A percentile compares a stretch with the other conserved stretches of the same genome.
Evolutionary conservation across 2,329 filamentous ascomycete species (phyloP).

Genomic region (Neofusicoccum kwambonambiense): DNA sequence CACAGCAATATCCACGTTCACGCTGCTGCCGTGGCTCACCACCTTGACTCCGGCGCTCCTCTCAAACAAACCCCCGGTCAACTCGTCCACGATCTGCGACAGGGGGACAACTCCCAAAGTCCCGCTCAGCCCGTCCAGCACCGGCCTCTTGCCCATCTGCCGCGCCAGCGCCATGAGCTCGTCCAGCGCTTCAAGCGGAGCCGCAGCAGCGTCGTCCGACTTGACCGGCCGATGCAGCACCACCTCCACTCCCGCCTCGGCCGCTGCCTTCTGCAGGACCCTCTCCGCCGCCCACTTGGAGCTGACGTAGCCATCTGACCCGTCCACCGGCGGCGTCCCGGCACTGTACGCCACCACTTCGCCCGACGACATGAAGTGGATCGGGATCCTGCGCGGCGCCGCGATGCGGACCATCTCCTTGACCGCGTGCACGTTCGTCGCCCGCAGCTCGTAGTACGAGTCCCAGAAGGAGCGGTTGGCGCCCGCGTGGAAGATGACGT

Average conservation of each 20-base stretch:
- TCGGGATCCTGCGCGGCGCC: conserved; percentile 12
- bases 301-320: conserved; percentile 19
- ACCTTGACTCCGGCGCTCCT: no score
- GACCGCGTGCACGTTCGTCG: conserved; percentile 24
- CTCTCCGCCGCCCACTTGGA: conserved; percentile 21
- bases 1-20: no score
- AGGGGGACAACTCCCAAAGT: no score
- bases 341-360: neutral
- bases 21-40: no score
- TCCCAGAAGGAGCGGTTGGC: conserved; percentile 28
- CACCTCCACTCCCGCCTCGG: neutral
- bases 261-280: conserved; percentile 17
- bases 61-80: no score
- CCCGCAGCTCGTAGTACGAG: conserved; percentile 26
- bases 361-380: conserved; percentile 24
- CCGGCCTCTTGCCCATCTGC: no score
- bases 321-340: neutral
- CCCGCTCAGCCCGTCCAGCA: no score
- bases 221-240: conserved; percentile 3
- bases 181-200: conserved; percentile 17
- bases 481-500: conserved; percentile 26
- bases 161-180: neutral
- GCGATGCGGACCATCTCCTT: conserved; percentile 18
- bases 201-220: conserved; percentile 17
- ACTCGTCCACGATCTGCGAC: no score